Base-by-base conservation (phyloP, 148 eudicot genomes). In the Persicaria maculosa region DNA sequence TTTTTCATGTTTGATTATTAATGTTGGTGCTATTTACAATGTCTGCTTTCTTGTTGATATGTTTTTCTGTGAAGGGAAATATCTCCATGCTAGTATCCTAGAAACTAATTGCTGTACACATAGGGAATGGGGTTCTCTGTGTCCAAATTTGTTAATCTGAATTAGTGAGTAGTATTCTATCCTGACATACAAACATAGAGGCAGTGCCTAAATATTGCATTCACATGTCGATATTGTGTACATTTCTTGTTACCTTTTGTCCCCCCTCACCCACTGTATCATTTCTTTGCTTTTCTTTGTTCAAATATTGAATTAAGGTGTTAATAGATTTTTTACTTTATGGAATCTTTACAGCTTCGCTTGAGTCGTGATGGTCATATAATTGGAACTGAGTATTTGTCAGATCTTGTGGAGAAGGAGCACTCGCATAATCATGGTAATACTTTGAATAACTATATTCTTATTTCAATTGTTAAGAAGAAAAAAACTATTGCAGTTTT, bases 321-420 rank as follows among this genome's bases (percentile, higher is more conserved):
- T 31, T 73, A 44, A 74, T 74, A 58, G 47, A 31, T 71, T 72
- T 12, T 53, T 73, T 25, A 71, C 36, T 11, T 10, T n/a, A 22
- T 61, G 68, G 74, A 47, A 47, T 77, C 73, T 77, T 73, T 83
- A 81, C 91, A 96, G 99, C 97, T 96, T 81, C 94, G 97, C 75
- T 82, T 96, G 88, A 89, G 77, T 75, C 80, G 83, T 6, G 89
- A 88, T 68, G 97, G 99, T 36, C 81, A 84, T 74, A 88, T 92
- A 52, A 84, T 89, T 78, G 97, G 96, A 78, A 88, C 96, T 58
- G 97, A 96, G 82, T 91, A 86, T 83, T 65, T 96, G 79, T 84
- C 93, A n/a, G 99, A 96, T 81, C 87, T 96, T 75, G 99, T 96
- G 77, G 99, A 96, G 80, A 92, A 89, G 83, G 97, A 83, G 71